These are phyloP conservation scores for Sclerotinia trifoliorum DNA, from an alignment of 2,329 filamentous ascomycete species.

Conservation along the genomic window DNA sequence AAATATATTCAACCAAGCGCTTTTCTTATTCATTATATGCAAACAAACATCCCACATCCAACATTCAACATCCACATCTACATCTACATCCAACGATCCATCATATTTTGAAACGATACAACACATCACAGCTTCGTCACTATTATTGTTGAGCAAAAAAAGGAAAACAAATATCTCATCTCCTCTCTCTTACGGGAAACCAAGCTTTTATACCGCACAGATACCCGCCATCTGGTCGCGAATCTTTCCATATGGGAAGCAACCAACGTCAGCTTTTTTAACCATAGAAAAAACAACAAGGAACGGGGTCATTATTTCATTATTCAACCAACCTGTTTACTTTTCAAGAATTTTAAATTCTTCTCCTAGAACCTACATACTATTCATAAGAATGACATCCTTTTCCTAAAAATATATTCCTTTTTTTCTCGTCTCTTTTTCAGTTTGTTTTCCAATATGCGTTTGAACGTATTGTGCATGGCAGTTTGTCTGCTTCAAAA, in stretches of 20 bases:
- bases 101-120: too few species aligned
- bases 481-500: slow-evolving; percentile 32
- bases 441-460: slow-evolving; percentile 32
- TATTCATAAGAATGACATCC: slow-evolving; percentile 14
- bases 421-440: slow-evolving; percentile 2
- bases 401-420: slow-evolving; percentile 7
- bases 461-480: slow-evolving; percentile 27
- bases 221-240: slow-evolving; percentile 1
- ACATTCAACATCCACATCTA: too few species aligned
- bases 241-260: slow-evolving; percentile 5
- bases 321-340: not conserved
- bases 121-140: not conserved
- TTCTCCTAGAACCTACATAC: not conserved
- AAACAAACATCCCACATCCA: not conserved
- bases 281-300: not conserved
- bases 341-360: not conserved
- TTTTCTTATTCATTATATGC: not conserved
- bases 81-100: too few species aligned
- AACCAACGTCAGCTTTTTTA: not conserved
- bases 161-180: not conserved
- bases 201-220: not conserved
- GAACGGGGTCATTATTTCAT: not conserved
- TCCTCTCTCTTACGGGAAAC: not conserved
- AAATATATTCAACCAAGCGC: not conserved
- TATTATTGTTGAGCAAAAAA: too few species aligned